Conservation (phyloP, 352 stramenopile species). For the Phytophthora europaea region DNA sequence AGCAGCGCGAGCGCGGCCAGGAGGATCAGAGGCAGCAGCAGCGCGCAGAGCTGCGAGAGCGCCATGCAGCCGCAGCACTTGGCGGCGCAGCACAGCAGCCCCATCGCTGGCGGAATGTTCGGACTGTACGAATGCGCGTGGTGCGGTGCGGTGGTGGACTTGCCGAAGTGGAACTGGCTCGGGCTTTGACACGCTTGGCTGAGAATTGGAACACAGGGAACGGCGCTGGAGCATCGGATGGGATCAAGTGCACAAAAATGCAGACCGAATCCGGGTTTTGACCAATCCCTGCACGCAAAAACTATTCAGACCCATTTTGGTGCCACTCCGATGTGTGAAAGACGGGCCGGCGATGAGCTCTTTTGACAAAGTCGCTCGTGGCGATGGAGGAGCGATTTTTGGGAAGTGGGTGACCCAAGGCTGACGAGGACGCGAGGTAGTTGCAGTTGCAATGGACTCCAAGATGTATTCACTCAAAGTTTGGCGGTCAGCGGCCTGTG, state of each 20-base stretch:
- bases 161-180: constrained; percentile 36
- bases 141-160: constrained; percentile 23
- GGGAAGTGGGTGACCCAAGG: neutral
- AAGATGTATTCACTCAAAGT: neutral
- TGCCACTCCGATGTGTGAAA: constrained; percentile 9
- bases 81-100: constrained; percentile 57
- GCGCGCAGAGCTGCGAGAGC: constrained; percentile 72
- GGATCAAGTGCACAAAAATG: constrained; percentile 1
- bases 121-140: neutral
- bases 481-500: neutral
- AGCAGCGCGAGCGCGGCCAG: constrained; percentile 61
- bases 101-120: constrained; percentile 37
- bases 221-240: constrained; percentile 22
- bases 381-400: neutral
- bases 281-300: neutral
- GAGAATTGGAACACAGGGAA: constrained; percentile 1
- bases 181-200: constrained; percentile 1
- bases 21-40: constrained; percentile 66
- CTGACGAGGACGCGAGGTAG: neutral
- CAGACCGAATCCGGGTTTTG: too few species aligned
- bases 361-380: constrained; percentile 14
- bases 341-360: constrained; percentile 3
- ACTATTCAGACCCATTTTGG: constrained; percentile 16
- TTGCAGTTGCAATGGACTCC: neutral
- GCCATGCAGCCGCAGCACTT: constrained; percentile 86